Conservation (phyloP, 2,329 filamentous ascomycete species). For the Sporothrix euskadiensis region DNA sequence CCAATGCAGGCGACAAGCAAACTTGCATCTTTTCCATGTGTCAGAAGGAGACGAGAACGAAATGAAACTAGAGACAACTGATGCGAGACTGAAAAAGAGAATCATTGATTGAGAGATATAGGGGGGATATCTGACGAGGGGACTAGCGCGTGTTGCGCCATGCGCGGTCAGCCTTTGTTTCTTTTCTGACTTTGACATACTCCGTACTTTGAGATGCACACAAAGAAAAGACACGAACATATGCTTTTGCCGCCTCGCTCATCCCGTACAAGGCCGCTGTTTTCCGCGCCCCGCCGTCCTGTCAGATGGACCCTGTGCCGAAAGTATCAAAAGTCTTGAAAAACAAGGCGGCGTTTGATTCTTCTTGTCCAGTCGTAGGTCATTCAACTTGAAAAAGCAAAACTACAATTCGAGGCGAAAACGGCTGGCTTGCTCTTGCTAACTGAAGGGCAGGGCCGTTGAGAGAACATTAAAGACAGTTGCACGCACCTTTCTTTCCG, state of each 20-base stretch:
- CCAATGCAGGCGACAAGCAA: not conserved
- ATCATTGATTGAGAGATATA: not conserved
- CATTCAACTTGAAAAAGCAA: not conserved
- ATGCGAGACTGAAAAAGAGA: not conserved
- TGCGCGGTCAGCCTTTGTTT: not conserved
- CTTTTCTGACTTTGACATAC: not conserved
- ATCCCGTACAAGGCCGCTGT: not conserved
- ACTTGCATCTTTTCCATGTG: not conserved
- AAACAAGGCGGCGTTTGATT: not conserved
- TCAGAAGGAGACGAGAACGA: not conserved
- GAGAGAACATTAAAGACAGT: not conserved
- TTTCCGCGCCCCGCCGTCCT: not conserved
- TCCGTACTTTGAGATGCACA: too few species aligned
- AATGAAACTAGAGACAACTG: not conserved
- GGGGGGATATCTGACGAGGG: not conserved
- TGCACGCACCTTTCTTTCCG: conserved; percentile 23
- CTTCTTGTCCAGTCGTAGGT: not conserved
- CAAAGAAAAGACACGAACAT: not conserved
- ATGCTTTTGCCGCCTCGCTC: not conserved
- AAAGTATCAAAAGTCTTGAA: not conserved
- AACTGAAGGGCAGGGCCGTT: not conserved
- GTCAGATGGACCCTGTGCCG: not conserved
- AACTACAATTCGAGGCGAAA: too few species aligned
- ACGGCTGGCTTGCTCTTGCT: not conserved
- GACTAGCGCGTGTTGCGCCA: not conserved